These are phyloP conservation scores for Ceratobasidium papillatum DNA, from an alignment of 1,284 basidiomycete genomes.

Conservation along the genomic window DNA sequence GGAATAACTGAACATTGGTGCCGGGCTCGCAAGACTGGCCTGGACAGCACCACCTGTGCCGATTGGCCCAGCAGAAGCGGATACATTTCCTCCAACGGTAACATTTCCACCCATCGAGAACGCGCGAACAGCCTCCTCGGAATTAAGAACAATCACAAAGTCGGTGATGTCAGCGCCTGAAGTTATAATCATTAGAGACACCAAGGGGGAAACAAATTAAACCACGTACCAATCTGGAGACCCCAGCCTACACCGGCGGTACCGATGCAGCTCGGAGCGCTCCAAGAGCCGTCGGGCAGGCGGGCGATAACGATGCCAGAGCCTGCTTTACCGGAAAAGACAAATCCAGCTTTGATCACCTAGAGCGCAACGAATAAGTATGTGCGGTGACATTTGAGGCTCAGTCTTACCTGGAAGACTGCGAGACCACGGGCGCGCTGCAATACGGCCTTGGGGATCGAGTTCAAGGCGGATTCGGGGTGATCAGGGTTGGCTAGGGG, in stretches of 20 bases:
- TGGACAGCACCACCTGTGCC: constrained; percentile 94
- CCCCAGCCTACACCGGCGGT: constrained; percentile 97
- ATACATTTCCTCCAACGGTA: constrained; percentile 90
- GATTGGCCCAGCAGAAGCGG: constrained; percentile 88
- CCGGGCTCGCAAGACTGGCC: constrained; percentile 87
- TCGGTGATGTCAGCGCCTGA: constrained; percentile 57
- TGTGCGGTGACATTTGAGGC: constrained; percentile 50
- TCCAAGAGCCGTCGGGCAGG: constrained; percentile 96
- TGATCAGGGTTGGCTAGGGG: constrained; percentile 84
- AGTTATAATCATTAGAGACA: background rate
- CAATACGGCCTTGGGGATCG: constrained; percentile 94
- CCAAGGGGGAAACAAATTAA: constrained; percentile 7
- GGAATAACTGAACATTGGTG: constrained; percentile 97
- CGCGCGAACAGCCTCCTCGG: constrained; percentile 92
- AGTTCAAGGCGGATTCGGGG: constrained; percentile 91
- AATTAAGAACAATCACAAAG: constrained; percentile 90
- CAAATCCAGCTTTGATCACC: constrained; percentile 81
- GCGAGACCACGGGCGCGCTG: constrained; percentile 93
- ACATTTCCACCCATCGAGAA: constrained; percentile 97
- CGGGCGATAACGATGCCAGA: constrained; percentile 95
- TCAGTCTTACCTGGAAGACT: constrained; percentile 85
- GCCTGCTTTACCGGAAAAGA: constrained; percentile 96
- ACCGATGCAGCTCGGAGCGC: constrained; percentile 96
- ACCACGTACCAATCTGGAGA: constrained; percentile 84
- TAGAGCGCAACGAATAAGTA: background rate